Evolutionary conservation across 2,329 filamentous ascomycete genomes (phyloP), one percentile per base, ranked within the genome.

Genomic region (Pseudocercospora vitis): DNA sequence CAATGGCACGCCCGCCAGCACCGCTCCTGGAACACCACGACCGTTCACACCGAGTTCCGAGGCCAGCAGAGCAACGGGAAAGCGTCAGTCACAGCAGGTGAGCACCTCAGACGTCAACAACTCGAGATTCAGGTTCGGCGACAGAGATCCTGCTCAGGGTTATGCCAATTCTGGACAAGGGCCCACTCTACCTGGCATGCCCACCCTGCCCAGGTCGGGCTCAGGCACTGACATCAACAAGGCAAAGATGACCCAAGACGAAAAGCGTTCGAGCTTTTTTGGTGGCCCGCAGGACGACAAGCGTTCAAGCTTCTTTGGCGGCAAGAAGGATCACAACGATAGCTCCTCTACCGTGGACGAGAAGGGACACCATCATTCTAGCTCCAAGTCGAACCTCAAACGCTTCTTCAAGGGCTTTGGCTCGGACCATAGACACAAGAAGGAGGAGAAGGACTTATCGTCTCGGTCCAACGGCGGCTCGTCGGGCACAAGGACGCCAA

Each of bases 311-410:
- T 76, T 84, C 46, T 83, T 83, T 58, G 76, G 77, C 26, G 73
- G 72, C 50, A 78, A 76, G 53, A 74, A 73, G 50, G 80, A 82
- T 58, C 79, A 85, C 24, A 71, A 76, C 50, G 75, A 82, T 18
- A 65, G 57, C 50, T 63, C 60, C 56, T 65, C 58, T 59, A 71
- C 49, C 48, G 49, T 59, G 61, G 68, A 69, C 35, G 73, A 69
- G 16, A 78, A 80, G 47, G 62, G 56, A 3, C 56, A 66, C 33
- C 57, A 57, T 19, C 65, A 67, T 52, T 59, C 62, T 2, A 85
- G 88, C 18, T 96, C 94, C 4, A 97, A 97, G 88, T 86, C 88
- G 3, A 92, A 97, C 65, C 74, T 99, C 56, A 96, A 96, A 74
- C 83, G 94, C n/a, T 99, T 99, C 71, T 95, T 99, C 78, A 94